These are phyloP conservation scores for Lachnellula suecica DNA, from an alignment of 2,329 filamentous ascomycete species.

Conservation along the genomic window DNA sequence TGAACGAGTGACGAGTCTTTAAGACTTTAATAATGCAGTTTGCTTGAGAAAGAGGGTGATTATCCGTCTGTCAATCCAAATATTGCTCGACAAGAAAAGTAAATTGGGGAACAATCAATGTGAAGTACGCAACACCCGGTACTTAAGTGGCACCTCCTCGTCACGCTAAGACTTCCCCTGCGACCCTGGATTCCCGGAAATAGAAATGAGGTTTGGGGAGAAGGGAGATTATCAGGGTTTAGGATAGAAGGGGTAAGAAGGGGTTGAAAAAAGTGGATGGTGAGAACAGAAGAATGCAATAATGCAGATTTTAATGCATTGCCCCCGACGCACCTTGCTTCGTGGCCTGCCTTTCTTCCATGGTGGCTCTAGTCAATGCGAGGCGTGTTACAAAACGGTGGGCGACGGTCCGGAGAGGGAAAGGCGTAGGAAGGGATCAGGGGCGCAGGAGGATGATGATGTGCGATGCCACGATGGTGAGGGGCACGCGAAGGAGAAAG, in stretches of 20 bases:
- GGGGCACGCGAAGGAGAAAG: background rate
- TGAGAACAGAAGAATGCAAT: constrained; percentile 20
- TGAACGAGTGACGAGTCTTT: constrained; percentile 30
- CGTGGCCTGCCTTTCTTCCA: background rate
- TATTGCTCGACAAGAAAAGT: background rate
- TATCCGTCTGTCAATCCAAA: constrained; percentile 4
- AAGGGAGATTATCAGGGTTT: constrained; percentile 7
- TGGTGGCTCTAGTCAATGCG: constrained; percentile 13
- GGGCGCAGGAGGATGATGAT: background rate
- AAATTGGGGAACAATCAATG: constrained; percentile 15
- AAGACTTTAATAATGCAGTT: constrained; percentile 17
- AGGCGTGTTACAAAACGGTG: constrained; percentile 23
- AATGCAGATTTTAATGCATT: constrained; percentile 3
- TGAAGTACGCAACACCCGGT: constrained; percentile 19
- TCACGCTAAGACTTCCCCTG: constrained; percentile 15
- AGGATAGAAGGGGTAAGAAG: background rate
- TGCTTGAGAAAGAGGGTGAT: constrained; percentile 5
- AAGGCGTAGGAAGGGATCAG: constrained; percentile 1
- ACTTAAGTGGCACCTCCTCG: constrained; percentile 22
- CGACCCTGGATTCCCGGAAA: constrained; percentile 18
- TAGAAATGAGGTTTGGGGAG: constrained; percentile 16
- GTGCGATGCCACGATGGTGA: background rate
- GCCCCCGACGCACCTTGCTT: constrained; percentile 1
- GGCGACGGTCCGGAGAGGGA: constrained; percentile 12
- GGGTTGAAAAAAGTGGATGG: constrained; percentile 6